A percentile compares a stretch with the other conserved stretches of the same genome.
These are phyloP conservation scores for Penicillium sp. DNA, from an alignment of 2,329 filamentous ascomycete genomes.

Conservation along the genomic window DNA sequence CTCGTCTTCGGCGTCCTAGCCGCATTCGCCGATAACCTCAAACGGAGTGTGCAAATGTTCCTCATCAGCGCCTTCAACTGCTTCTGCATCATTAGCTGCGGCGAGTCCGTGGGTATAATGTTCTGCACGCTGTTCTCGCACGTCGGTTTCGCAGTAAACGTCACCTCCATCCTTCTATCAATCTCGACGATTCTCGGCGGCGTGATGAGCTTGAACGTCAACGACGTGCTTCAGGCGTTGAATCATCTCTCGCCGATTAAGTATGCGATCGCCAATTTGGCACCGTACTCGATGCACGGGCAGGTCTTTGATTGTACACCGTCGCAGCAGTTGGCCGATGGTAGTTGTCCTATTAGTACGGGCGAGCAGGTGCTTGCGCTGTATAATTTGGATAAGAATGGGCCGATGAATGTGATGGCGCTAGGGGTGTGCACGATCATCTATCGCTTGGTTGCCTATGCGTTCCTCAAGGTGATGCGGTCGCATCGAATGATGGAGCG, in stretches of 20 bases:
- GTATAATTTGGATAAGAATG: conserved; percentile 67
- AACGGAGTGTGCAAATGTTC: conserved; percentile 64
- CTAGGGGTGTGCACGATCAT: conserved; percentile 65
- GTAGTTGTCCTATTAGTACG: conserved; percentile 64
- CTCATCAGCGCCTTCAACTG: conserved; percentile 69
- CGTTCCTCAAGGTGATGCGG: conserved; percentile 34
- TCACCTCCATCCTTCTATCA: conserved; percentile 69
- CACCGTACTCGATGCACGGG: conserved; percentile 63
- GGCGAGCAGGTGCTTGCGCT: conserved; percentile 68
- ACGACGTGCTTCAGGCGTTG: conserved; percentile 64
- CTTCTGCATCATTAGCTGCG: conserved; percentile 73
- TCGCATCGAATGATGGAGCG: conserved; percentile 23
- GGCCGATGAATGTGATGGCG: conserved; percentile 62
- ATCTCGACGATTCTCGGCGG: conserved; percentile 72
- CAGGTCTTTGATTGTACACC: conserved; percentile 66
- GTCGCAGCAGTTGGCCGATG: conserved; percentile 60
- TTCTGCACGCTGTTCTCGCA: conserved; percentile 77
- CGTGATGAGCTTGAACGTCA: conserved; percentile 70
- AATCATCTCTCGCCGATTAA: conserved; percentile 74
- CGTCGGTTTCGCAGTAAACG: conserved; percentile 74
- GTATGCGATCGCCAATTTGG: conserved; percentile 68
- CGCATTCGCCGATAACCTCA: conserved; percentile 66
- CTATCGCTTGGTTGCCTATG: conserved; percentile 61
- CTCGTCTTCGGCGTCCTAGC: conserved; percentile 67
- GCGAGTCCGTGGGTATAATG: conserved; percentile 75